Conservation (phyloP, 1,139 yeast genomes). For the Blastobotrys ciferrii region DNA sequence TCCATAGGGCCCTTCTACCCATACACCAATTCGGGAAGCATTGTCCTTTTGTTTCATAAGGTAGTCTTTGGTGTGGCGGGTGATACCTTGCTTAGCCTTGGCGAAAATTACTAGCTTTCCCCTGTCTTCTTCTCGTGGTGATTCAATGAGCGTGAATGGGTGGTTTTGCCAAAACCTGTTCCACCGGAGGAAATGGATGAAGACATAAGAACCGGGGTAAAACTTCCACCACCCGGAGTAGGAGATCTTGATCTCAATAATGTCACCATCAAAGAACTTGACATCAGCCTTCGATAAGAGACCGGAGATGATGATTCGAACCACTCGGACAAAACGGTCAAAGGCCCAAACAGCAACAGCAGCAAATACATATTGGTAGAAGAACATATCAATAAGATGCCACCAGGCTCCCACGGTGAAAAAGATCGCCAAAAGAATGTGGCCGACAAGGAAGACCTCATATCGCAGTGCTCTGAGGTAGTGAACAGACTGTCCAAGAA, state of each 20-base stretch:
- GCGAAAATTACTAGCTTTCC: slow-evolving; percentile 19
- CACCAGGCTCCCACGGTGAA: slow-evolving; percentile 60
- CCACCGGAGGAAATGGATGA: slow-evolving; percentile 48
- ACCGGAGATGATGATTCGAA: slow-evolving; percentile 41
- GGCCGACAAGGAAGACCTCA: slow-evolving; percentile 61
- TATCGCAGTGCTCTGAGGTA: slow-evolving; percentile 55
- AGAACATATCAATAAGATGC: slow-evolving; percentile 40
- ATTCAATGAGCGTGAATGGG: slow-evolving; percentile 56
- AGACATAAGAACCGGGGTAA: slow-evolving; percentile 59
- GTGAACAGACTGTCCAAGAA: slow-evolving; percentile 49
- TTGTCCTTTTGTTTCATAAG: slow-evolving; percentile 6
- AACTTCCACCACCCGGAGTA: slow-evolving; percentile 40
- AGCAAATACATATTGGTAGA: slow-evolving; percentile 37
- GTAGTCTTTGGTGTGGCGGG: slow-evolving; percentile 13
- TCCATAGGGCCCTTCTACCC: slow-evolving; percentile 62
- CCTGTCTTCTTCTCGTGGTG: slow-evolving; percentile 20
- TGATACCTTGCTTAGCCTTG: slow-evolving; percentile 23
- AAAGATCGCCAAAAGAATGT: slow-evolving; percentile 54
- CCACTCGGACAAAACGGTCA: slow-evolving; percentile 41
- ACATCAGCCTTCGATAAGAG: slow-evolving; percentile 42
- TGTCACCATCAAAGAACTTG: slow-evolving; percentile 29
- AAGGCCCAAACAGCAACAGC: slow-evolving; percentile 43
- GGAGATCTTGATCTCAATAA: slow-evolving; percentile 31
- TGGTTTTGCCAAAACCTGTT: slow-evolving; percentile 55
- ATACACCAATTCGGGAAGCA: slow-evolving; percentile 32